Base-by-base conservation (phyloP, 352 stramenopile genomes). In the Pythium dissotocum region DNA sequence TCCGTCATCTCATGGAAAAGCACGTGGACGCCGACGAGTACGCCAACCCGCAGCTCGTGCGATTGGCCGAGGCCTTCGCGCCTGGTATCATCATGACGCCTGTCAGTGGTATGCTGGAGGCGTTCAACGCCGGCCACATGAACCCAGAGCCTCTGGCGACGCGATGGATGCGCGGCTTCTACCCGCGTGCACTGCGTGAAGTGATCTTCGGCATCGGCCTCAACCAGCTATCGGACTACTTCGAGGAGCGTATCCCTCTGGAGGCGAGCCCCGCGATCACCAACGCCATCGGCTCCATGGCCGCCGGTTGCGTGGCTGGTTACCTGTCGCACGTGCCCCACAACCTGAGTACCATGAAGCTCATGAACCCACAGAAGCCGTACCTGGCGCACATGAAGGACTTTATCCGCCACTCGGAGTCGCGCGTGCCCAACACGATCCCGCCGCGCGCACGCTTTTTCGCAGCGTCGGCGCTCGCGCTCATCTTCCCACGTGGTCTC, bases 251-350 rank as follows among this genome's bases (percentile, higher is more conserved):
- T 66, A 82, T 97, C 35, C 84, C 86, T 8, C 46, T 94, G 33
- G 80, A 86, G 9, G 42, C 71, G 32, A 91, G 83, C 53, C 76
- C 87, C 9, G 82, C 88, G 24, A 71, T 97, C 57, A 93, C 86
- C 59, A 98, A 98, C 71, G 89, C 92, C 14, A 71, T 93, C 56
- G 93, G 88, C 51, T 95, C 82, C 71, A 86, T 98, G 68, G 77
- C 84, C 42, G 91, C 91, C 9, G 95, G 95, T 69, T 87, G 98
- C 21, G 79, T 98, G 21, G 89, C 90, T 6, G 95, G 95, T 18
- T 98, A 98, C 73, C 76, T 98, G 36, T 97, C 84, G 38, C 95
- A 98, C 77, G 91, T 98, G 42, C 95, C 95, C 64, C 95, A 98
- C 84, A 98, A 98, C 75, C 70, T 98, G 21, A 97, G 88, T n/a